Conservation (phyloP, 345 rosid genomes). For the Salix brachista region DNA sequence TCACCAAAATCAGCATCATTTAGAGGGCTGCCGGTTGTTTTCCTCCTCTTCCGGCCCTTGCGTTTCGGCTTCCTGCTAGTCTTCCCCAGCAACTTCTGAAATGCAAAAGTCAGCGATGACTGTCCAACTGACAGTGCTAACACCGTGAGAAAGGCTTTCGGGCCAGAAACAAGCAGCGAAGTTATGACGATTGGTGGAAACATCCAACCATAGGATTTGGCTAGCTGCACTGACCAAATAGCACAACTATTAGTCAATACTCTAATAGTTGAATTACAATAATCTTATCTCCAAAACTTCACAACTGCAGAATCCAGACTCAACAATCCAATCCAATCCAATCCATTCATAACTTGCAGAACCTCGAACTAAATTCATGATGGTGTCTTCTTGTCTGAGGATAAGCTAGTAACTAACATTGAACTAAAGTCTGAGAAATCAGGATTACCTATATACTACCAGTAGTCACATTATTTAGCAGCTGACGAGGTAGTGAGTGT, state of each 20-base stretch:
- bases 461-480: no score
- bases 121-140: slow-evolving; percentile 37
- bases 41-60: slow-evolving; percentile 27
- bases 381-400: background rate
- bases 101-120: slow-evolving; percentile 32
- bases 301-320: background rate
- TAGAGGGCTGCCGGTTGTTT: slow-evolving; percentile 10
- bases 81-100: slow-evolving; percentile 28
- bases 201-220: slow-evolving; percentile 56
- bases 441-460: no score
- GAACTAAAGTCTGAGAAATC: no score
- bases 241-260: background rate
- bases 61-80: slow-evolving; percentile 18
- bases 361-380: background rate
- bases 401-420: no score
- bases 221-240: slow-evolving; percentile 40
- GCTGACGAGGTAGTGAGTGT: background rate
- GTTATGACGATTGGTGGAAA: slow-evolving; percentile 46
- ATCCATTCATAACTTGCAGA: background rate
- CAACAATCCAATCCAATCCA: background rate
- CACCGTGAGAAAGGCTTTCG: slow-evolving; percentile 49
- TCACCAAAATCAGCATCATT: slow-evolving; percentile 20
- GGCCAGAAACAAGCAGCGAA: slow-evolving; percentile 44
- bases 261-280: background rate
- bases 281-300: background rate